phyloP scores from a whole-genome alignment of 202 grass and related monocot species.

The Brachypodium distachyon region DNA sequence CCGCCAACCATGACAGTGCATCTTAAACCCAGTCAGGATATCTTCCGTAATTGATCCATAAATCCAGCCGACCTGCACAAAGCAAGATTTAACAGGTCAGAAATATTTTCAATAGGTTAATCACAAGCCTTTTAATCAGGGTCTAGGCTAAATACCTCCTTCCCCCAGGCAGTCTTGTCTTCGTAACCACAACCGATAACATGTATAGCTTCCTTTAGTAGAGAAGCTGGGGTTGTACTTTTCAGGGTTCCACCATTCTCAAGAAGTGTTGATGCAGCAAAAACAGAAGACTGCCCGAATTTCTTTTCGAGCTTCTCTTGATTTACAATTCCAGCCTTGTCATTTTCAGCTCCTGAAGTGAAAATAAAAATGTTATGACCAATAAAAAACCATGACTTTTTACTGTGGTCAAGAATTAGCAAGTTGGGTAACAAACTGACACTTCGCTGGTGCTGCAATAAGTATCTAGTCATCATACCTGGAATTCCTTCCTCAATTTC shows the following conservation, averaged over 20 bases:
- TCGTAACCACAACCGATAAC: conserved; percentile 88
- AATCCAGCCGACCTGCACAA: conserved; percentile 81
- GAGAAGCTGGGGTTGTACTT: conserved; percentile 68
- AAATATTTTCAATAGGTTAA: neutral
- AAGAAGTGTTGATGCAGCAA: conserved; percentile 82
- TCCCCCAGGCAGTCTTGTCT: conserved; percentile 89
- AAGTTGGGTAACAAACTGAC: neutral
- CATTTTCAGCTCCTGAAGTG: conserved; percentile 52
- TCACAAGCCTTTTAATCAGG: neutral
- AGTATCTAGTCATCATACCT: conserved; percentile 21
- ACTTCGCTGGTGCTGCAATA: neutral
- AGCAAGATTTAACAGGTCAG: neutral
- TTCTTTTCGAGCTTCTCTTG: conserved; percentile 84
- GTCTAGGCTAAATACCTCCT: conserved; percentile 43
- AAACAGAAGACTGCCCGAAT: conserved; percentile 87
- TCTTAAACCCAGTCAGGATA: conserved; percentile 93
- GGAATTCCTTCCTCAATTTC: conserved; percentile 46
- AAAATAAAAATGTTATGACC: neutral
- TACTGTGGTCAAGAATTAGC: neutral
- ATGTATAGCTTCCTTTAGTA: conserved; percentile 85
- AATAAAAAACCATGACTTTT: neutral
- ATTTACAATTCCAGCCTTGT: conserved; percentile 49
- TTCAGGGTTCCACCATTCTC: conserved; percentile 78
- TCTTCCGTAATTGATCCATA: conserved; percentile 93
- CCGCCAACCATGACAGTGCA: conserved; percentile 91